These are phyloP conservation scores for Glycine latifolia DNA, from an alignment of 306 rosid genomes.

Conservation along the genomic window DNA sequence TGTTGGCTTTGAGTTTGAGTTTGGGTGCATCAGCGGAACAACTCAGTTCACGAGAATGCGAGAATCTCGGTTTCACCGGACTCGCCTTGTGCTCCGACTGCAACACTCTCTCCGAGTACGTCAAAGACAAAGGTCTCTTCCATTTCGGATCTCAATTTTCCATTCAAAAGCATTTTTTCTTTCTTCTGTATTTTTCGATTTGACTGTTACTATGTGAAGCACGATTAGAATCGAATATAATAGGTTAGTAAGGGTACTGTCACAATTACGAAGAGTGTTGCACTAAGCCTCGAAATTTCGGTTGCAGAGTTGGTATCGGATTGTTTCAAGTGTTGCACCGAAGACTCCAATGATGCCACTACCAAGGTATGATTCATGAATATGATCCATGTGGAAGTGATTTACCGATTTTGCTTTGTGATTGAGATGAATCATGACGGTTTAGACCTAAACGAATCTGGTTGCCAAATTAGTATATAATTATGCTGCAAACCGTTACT, in stretches of 20 bases:
- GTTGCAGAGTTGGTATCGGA: conserved; percentile 80
- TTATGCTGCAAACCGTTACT: neutral
- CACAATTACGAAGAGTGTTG: neutral
- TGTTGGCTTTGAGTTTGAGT: conserved; percentile 36
- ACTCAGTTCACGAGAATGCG: conserved; percentile 84
- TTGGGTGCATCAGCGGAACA: conserved; percentile 55
- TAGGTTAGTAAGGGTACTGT: neutral
- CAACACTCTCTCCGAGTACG: conserved; percentile 81
- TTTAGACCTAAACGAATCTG: conserved; percentile 2
- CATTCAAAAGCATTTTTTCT: neutral
- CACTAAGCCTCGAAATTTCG: conserved; percentile 34
- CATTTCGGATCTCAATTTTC: neutral
- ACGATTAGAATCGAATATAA: neutral
- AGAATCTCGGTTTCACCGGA: conserved; percentile 87
- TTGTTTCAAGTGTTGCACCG: conserved; percentile 83
- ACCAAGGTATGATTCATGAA: conserved; percentile 63
- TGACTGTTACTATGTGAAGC: neutral
- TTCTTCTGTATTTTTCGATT: no score
- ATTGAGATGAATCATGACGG: neutral
- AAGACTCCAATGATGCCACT: conserved; percentile 82
- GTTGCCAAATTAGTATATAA: neutral
- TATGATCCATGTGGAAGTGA: neutral
- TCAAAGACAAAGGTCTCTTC: conserved; percentile 83
- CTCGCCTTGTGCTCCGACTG: conserved; percentile 95
- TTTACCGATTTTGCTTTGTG: neutral